A percentile compares a stretch with the other conserved stretches of the same genome.
Conservation (phyloP, 805 yeast genomes). For the Hanseniaspora hatyaiensis region DNA sequence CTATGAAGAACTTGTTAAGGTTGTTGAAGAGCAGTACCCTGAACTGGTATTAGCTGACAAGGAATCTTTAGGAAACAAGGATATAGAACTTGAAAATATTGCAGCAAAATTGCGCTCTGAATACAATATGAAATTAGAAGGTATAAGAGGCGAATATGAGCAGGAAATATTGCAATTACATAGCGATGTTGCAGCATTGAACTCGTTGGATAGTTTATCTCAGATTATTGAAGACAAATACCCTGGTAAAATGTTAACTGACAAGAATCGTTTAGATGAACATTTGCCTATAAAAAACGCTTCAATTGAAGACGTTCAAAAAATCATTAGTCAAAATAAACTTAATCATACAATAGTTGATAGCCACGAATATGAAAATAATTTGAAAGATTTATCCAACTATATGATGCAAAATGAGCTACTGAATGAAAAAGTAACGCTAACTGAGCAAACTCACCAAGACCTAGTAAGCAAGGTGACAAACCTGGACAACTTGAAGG, state of each 20-base stretch:
- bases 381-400: slow-evolving; percentile 1
- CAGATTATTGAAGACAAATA: background rate
- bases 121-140: background rate
- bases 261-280: too few relatives aligned
- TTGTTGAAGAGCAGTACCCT: slow-evolving; percentile 6
- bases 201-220: background rate
- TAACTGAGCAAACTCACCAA: background rate
- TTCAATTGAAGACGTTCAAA: background rate
- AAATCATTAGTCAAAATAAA: background rate
- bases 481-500: background rate
- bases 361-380: background rate
- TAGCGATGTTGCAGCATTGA: background rate
- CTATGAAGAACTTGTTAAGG: slow-evolving; percentile 3
- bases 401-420: background rate
- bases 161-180: background rate
- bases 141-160: background rate
- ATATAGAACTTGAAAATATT: background rate
- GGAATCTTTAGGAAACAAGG: background rate
- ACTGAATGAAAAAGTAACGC: background rate
- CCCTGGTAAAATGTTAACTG: too few relatives aligned
- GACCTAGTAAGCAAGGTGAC: background rate
- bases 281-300: too few relatives aligned
- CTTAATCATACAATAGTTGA: slow-evolving; percentile 3
- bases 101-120: background rate
- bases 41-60: background rate